Conservation (phyloP, 2,329 filamentous ascomycete species). For the Sporothrix schenckii region DNA sequence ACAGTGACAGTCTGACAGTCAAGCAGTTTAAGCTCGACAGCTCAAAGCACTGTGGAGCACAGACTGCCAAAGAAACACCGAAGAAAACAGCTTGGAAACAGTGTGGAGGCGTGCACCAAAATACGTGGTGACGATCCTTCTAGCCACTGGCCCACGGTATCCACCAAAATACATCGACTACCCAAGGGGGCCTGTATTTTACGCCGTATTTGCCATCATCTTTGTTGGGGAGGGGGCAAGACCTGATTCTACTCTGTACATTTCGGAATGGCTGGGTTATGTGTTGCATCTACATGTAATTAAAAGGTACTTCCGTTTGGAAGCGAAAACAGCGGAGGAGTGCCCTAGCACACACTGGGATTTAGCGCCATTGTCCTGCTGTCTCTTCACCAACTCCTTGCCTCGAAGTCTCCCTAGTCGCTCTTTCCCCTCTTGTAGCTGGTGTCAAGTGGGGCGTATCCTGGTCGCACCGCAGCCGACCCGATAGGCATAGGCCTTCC, state of each 20-base stretch:
- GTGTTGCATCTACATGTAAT: no score
- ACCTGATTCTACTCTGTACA: constrained; percentile 26
- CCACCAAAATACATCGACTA: neutral
- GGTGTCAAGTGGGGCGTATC: constrained; percentile 11
- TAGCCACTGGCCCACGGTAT: neutral
- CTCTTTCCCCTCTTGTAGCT: constrained; percentile 7
- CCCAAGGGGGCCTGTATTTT: neutral
- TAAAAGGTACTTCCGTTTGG: no score
- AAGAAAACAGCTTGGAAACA: constrained; percentile 19
- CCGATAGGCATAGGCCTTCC: neutral
- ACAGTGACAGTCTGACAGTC: no score
- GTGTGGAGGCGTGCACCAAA: neutral
- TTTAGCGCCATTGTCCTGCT: constrained; percentile 4
- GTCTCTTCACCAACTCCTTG: neutral
- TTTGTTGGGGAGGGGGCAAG: neutral
- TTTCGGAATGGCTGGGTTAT: constrained; percentile 35
- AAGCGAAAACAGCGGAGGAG: neutral
- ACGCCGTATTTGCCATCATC: constrained; percentile 18
- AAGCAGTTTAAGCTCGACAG: constrained; percentile 4
- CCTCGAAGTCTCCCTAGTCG: neutral
- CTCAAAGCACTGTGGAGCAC: neutral
- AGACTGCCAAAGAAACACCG: constrained; percentile 15
- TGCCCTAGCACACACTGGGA: constrained; percentile 9
- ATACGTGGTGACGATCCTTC: constrained; percentile 1
- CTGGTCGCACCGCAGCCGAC: neutral